These are phyloP conservation scores for Pleurotus citrinopileatus DNA, from an alignment of 768 basidiomycete species.

Conservation along the genomic window DNA sequence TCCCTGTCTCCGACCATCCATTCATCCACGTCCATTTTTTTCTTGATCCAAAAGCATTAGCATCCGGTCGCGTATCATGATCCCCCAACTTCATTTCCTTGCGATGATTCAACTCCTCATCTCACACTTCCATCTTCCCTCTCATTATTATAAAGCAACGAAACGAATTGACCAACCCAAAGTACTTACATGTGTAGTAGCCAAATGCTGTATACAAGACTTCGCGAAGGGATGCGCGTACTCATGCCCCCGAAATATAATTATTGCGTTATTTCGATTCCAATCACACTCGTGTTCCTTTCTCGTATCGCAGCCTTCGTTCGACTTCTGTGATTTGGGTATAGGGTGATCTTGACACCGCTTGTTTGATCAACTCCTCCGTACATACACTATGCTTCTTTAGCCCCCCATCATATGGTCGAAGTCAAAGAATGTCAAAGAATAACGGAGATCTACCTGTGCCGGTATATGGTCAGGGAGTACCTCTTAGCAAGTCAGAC, in stretches of 20 bases:
- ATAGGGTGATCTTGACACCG: too few species aligned
- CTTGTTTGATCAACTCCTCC: neutral
- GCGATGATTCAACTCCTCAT: conserved; percentile 7
- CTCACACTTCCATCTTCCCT: neutral
- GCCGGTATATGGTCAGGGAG: too few species aligned
- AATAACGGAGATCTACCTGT: neutral
- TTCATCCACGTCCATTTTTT: neutral
- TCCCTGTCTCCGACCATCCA: neutral
- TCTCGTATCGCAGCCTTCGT: too few species aligned
- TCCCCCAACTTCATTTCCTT: neutral
- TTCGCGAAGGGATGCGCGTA: conserved; percentile 9
- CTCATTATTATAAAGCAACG: conserved; percentile 1
- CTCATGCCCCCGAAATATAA: conserved; percentile 8
- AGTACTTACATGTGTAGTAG: conserved; percentile 8
- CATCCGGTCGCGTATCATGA: neutral
- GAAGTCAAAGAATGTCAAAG: neutral
- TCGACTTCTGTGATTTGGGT: too few species aligned
- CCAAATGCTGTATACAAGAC: conserved; percentile 10
- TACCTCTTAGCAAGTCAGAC: too few species aligned
- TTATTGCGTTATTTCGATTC: conserved; percentile 5
- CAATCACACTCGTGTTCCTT: too few species aligned
- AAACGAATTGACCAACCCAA: neutral
- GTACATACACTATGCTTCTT: neutral
- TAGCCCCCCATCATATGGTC: neutral
- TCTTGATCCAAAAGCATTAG: conserved; percentile 9